Evolutionary conservation across 805 yeast species (phyloP).

Genomic region (Sungouiozyma ichnusensis): DNA sequence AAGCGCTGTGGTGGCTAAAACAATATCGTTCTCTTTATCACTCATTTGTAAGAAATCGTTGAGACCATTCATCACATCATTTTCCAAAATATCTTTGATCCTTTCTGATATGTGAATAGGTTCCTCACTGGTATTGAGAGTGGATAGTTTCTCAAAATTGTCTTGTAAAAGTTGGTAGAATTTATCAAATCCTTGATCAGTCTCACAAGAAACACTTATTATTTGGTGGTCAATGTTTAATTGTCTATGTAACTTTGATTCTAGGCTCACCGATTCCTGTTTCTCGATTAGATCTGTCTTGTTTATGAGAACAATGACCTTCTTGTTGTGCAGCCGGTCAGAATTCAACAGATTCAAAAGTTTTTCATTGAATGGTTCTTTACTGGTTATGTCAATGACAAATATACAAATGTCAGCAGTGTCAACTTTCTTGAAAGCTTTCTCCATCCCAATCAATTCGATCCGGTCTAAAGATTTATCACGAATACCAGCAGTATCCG

Average conservation of each 20-base stretch:
- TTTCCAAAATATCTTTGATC: constrained; percentile 58
- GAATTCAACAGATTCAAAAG: constrained; percentile 21
- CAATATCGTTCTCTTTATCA: constrained; percentile 49
- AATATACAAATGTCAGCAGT: constrained; percentile 62
- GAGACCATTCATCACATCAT: constrained; percentile 70
- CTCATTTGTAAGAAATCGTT: constrained; percentile 46
- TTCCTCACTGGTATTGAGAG: constrained; percentile 37
- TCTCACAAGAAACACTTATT: constrained; percentile 48
- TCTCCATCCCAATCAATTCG: constrained; percentile 69
- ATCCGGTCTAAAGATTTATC: constrained; percentile 41
- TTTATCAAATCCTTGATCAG: constrained; percentile 43
- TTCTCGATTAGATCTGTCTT: constrained; percentile 42
- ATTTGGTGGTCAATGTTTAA: constrained; percentile 23
- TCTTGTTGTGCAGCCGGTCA: constrained; percentile 8
- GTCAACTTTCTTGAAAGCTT: constrained; percentile 54
- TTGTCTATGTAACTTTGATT: constrained; percentile 6
- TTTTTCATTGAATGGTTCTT: constrained; percentile 26
- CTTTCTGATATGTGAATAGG: constrained; percentile 69
- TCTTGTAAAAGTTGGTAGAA: constrained; percentile 35
- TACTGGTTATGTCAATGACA: constrained; percentile 33
- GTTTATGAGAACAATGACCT: constrained; percentile 40
- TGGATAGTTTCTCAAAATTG: constrained; percentile 40
- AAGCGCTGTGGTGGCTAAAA: constrained; percentile 69
- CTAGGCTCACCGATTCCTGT: constrained; percentile 11
- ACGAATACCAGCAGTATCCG: constrained; percentile 92